Evolutionary conservation across 176 grass and related monocot species (phyloP).

Genomic region (Rhynchospora breviuscula): DNA sequence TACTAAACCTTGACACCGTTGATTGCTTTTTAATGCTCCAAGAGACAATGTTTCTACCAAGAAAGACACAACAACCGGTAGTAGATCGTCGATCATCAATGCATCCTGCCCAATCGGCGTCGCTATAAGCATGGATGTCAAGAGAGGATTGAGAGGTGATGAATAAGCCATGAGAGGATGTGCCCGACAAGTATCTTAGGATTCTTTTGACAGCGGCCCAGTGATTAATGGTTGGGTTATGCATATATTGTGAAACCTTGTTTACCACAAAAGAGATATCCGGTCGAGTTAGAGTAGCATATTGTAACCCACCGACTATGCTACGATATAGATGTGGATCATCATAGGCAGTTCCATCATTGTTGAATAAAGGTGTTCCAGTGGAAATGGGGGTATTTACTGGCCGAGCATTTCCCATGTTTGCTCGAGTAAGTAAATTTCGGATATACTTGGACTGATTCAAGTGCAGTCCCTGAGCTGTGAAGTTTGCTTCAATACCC

Average conservation of each 20-base stretch:
- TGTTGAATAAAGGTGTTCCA: not conserved
- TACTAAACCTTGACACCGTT: not conserved
- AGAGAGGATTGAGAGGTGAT: no score
- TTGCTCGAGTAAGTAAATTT: not conserved
- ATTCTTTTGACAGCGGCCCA: not conserved
- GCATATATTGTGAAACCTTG: not conserved
- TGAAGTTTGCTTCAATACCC: not conserved
- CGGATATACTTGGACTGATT: not conserved
- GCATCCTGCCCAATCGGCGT: not conserved
- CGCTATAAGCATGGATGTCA: not conserved
- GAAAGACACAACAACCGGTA: not conserved
- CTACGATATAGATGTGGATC: not conserved
- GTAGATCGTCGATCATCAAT: not conserved
- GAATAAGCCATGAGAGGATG: not conserved
- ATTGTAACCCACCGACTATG: not conserved
- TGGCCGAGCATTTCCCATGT: not conserved
- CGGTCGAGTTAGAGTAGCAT: not conserved
- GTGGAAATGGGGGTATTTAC: not conserved
- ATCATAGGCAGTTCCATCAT: not conserved
- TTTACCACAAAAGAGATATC: not conserved
- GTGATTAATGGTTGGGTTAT: not conserved
- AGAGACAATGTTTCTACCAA: not conserved
- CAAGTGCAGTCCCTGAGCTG: not conserved
- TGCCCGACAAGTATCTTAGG: not conserved
- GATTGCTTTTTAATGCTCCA: not conserved